These are phyloP conservation scores for Aspergillus felis DNA, from an alignment of 2,329 filamentous ascomycete species.

Conservation along the genomic window DNA sequence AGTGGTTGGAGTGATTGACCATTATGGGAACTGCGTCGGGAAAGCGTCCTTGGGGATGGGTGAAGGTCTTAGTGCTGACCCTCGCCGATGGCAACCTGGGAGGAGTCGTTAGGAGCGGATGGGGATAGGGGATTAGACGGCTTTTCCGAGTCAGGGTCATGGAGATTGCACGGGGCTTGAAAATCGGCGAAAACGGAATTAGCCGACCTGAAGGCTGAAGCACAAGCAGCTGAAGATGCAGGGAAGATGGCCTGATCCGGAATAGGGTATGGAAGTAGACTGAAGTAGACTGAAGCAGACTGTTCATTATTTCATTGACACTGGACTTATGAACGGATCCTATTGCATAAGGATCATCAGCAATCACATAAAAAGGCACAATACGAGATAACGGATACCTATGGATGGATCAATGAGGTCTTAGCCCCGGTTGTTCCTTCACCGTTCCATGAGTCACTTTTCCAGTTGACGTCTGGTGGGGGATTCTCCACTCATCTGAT, in stretches of 20 bases:
- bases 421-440: too few relatives aligned
- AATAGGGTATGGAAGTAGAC: too few relatives aligned
- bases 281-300: not conserved
- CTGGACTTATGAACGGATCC: not conserved
- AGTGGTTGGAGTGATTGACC: not conserved
- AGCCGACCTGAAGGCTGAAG: too few relatives aligned
- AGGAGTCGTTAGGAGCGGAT: not conserved
- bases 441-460: not conserved
- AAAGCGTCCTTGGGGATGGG: not conserved
- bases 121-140: not conserved
- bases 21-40: not conserved
- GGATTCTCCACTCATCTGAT: not conserved
- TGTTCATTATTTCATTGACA: not conserved
- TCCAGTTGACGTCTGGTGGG: not conserved
- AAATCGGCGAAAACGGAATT: too few relatives aligned
- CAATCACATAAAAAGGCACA: not conserved
- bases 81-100: too few relatives aligned
- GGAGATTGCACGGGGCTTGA: not conserved
- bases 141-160: not conserved
- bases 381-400: not conserved
- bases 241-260: not conserved
- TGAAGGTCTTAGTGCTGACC: not conserved
- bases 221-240: not conserved
- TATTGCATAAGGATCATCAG: not conserved
- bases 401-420: too few relatives aligned